phyloP scores from a whole-genome alignment of 1,284 basidiomycete species.

The Leccinum solheimii region DNA sequence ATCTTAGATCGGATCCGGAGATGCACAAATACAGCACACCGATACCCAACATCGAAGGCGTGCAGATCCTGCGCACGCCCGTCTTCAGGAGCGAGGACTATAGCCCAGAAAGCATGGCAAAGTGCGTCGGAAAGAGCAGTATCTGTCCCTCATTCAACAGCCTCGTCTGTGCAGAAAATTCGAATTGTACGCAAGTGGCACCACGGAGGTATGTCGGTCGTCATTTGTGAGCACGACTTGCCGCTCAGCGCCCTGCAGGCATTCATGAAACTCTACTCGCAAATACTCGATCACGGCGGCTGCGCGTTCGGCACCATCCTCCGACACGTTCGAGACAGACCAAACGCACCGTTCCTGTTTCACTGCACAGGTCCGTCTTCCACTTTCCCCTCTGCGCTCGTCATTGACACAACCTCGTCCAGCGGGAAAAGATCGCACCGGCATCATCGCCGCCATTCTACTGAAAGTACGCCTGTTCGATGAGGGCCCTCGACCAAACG shows the following conservation, averaged over 20 bases:
- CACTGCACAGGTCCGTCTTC: constrained; percentile 64
- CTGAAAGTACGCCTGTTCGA: constrained; percentile 50
- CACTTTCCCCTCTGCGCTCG: background rate
- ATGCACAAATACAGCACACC: constrained; percentile 69
- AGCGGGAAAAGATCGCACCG: constrained; percentile 79
- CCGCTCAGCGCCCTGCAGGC: constrained; percentile 44
- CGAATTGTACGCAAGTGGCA: constrained; percentile 74
- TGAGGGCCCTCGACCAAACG: background rate
- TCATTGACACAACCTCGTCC: constrained; percentile 2
- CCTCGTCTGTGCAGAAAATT: constrained; percentile 51
- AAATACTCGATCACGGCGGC: constrained; percentile 73
- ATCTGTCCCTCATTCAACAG: constrained; percentile 12
- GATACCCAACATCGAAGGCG: constrained; percentile 59
- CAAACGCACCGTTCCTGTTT: constrained; percentile 62
- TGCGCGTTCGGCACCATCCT: constrained; percentile 63
- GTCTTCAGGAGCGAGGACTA: constrained; percentile 76
- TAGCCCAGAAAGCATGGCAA: constrained; percentile 78
- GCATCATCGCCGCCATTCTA: constrained; percentile 70
- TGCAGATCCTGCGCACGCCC: constrained; percentile 58
- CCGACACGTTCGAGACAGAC: constrained; percentile 67
- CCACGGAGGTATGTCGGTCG: constrained; percentile 57
- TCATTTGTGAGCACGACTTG: background rate
- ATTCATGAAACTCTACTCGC: constrained; percentile 77
- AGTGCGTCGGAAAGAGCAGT: constrained; percentile 53
- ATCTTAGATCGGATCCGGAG: constrained; percentile 75